A percentile compares a stretch with the other conserved stretches of the same genome.
Evolutionary conservation across 1,284 basidiomycete genomes (phyloP).

Genomic region (Ceratobasidium sp.): DNA sequence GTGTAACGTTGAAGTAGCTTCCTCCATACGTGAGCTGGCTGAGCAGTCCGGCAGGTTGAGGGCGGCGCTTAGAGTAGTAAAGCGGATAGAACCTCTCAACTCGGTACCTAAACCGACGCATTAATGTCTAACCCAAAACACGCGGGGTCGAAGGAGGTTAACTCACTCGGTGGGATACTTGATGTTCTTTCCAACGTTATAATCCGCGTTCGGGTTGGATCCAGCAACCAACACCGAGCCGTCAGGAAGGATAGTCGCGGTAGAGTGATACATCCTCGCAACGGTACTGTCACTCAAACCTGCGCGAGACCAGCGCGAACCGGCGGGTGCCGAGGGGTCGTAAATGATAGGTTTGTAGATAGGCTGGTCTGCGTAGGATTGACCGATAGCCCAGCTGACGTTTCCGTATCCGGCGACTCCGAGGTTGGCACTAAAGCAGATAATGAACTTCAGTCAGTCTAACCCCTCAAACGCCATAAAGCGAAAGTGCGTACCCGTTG

Average conservation of each 20-base stretch:
- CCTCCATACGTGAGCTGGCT: constrained; percentile 86
- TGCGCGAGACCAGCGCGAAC: constrained; percentile 71
- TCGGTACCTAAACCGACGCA: constrained; percentile 86
- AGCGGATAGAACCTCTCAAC: constrained; percentile 89
- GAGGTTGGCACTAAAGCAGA: constrained; percentile 57
- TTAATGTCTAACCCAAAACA: no score
- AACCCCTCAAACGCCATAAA: no score
- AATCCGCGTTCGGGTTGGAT: constrained; percentile 89
- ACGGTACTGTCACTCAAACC: constrained; percentile 78
- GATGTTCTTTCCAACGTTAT: constrained; percentile 76
- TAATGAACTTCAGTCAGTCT: no score
- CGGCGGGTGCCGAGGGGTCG: constrained; percentile 69
- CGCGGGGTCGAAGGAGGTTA: no score
- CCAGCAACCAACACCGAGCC: constrained; percentile 83
- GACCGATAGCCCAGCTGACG: constrained; percentile 75
- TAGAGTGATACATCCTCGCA: constrained; percentile 86
- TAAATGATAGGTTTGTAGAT: constrained; percentile 81
- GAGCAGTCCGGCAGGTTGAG: constrained; percentile 79
- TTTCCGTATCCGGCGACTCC: constrained; percentile 84
- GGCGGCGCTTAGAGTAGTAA: constrained; percentile 82
- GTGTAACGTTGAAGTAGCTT: constrained; percentile 72
- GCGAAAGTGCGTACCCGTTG: constrained; percentile 68
- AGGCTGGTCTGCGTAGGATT: constrained; percentile 85
- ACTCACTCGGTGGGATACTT: constrained; percentile 80
- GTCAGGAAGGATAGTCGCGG: constrained; percentile 76